Conservation (phyloP, 2,329 filamentous ascomycete species). For the Epichloe typhina region DNA sequence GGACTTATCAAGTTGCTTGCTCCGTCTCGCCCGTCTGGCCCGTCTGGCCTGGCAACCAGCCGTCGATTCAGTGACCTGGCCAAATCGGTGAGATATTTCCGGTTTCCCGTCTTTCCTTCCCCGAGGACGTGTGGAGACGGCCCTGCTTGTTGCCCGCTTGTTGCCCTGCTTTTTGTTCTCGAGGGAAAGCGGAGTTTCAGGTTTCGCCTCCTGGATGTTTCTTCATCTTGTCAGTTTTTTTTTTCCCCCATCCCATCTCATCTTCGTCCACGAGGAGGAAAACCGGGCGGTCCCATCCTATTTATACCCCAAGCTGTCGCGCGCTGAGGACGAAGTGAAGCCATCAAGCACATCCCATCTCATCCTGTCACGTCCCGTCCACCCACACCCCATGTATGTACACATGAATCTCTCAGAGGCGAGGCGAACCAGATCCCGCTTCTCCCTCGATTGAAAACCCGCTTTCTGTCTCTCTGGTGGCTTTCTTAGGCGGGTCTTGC, state of each 20-base stretch:
- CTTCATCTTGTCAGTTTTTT: not conserved
- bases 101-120: not conserved
- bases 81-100: not conserved
- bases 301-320: conserved; percentile 4
- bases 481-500: too few relatives aligned
- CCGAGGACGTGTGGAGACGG: too few relatives aligned
- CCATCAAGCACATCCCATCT: conserved; percentile 1
- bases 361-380: not conserved
- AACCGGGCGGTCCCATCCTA: not conserved
- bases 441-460: too few relatives aligned
- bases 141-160: not conserved
- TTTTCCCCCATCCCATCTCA: not conserved
- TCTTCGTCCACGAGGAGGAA: not conserved
- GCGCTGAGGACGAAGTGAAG: not conserved
- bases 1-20: conserved; percentile 5
- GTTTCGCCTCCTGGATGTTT: not conserved
- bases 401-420: too few relatives aligned
- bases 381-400: not conserved
- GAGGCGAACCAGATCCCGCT: too few relatives aligned
- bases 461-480: too few relatives aligned
- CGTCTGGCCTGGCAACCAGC: conserved; percentile 1
- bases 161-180: too few relatives aligned
- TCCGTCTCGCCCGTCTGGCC: not conserved
- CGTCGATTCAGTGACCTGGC: not conserved
- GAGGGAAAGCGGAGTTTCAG: not conserved